Evolutionary conservation across 441 rosid genomes (phyloP), one percentile per base, ranked within the genome.

Genomic region (Geranium incanum): DNA sequence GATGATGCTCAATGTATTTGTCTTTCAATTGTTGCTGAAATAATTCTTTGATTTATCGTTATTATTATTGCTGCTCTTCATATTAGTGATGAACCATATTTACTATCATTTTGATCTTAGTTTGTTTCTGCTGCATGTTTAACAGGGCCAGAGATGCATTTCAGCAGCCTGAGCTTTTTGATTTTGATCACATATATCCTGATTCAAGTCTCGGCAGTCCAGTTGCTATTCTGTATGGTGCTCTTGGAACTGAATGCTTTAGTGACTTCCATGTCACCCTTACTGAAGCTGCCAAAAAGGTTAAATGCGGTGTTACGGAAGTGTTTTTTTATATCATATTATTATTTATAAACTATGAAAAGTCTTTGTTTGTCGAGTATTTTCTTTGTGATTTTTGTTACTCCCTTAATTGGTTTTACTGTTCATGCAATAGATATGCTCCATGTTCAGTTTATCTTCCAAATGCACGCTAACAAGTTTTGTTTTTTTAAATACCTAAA

Each of bases 241-340:
- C 99, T 76, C 88, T 93, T 80, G 98, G 95, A 73, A 90, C 96
- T 73, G 85, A 76, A 76, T 93, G 99, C 83, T 93, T 93, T 78
- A 81, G 82, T 83, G 86, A 86, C 63, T 87, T 95, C 81, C 98
- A 95, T 83, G 78, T 70, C 62, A 75, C 75, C 77, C 87, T 95
- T 67, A 82, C 78, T 78, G 82, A 84, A 79, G 94, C 97, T 71
- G 89, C 97, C 76, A 87, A 80, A 69, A 88, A 88, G 97, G 98
- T 93, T 48, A 15, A 23, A 68, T 68, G 6, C 41, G 11, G 19
- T 75, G 67, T 50, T 73, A 1, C 67, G 33, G 16, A 52, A 52
- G 15, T 50, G 28, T 23, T 63, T 68, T 43, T 65, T 76, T 9
- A 13, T n/a, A 38, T 71, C 33, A 11, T 70, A 33, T 11, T 43